Base-by-base conservation (phyloP, 2,329 filamentous ascomycete species). In the Aureobasidium pullulans region DNA sequence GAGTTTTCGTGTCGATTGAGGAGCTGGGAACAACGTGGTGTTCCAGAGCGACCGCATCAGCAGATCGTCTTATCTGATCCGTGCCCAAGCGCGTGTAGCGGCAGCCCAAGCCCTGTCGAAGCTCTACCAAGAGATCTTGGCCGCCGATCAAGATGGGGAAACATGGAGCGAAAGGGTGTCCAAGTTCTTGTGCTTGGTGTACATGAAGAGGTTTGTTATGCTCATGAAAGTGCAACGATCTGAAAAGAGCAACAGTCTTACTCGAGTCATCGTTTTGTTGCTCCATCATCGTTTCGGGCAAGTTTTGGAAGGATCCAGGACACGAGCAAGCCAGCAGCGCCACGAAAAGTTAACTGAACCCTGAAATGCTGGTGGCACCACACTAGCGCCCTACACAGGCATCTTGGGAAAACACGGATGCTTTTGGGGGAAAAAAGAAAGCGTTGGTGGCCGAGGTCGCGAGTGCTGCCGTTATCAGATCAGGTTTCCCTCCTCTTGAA, bases 391-490 rank as follows among this genome's bases (percentile, higher is more conserved):
- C 5, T 16, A 34, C 11, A 19, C 6, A 15, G 28, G 15, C 15
- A 31, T 29, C 19, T 15, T 47, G 6, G 36, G 15, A 23, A 31
- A 32, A 29, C 54, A 36, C 54, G 42, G 34, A 19, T 32, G 34
- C 9, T 32, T 16, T 44, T 15, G 32, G 29, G 43, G 43, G 31
- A 29, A 47, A 32, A 47, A 46, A 39, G 15, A 40, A 57, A 57
- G 19, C 8, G 54, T 31, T 48, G 43, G 42, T 40, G 53, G 54
- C 54, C 54, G 54, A 57, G 42, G 54, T 57, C 54, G 54, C 42
- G 23, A 28, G 19, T 16, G 48, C 34, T 36, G 9, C 36, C 19
- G 28, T 65, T 59, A 66, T 66, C 65, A 61, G 62, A 64, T 64
- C 61, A 47, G 54, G 53, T 40, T 32, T 57, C 52, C 56, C 59